Percentiles rank a stretch among this genome's conserved stretches.
Conservation (phyloP, 495 filamentous ascomycete genomes). For the Penicillium psychrofluorescens region DNA sequence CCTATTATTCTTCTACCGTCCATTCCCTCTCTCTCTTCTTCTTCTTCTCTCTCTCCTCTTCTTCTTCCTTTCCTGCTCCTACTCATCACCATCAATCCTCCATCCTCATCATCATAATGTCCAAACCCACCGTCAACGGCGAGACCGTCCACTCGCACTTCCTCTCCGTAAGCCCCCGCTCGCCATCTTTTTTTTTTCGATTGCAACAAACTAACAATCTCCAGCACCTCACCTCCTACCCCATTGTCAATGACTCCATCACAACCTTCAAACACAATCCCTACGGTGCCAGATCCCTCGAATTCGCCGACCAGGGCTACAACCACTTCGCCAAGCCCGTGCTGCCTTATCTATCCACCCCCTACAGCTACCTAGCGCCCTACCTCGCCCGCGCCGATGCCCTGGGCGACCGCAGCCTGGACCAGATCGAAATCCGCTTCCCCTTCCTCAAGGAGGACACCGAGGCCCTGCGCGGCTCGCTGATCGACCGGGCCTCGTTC, state of each 20-base stretch:
- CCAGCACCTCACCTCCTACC: slow-evolving; percentile 80
- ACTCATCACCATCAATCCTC: background rate
- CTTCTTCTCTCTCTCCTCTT: slow-evolving; percentile 1
- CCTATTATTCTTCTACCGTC: slow-evolving; percentile 2
- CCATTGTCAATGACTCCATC: slow-evolving; percentile 74
- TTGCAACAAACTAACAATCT: background rate
- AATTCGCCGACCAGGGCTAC: slow-evolving; percentile 63
- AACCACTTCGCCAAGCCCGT: slow-evolving; percentile 60
- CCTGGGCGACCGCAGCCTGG: slow-evolving; percentile 68
- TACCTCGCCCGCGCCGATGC: slow-evolving; percentile 77
- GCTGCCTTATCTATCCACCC: slow-evolving; percentile 67
- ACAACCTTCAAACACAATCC: slow-evolving; percentile 69
- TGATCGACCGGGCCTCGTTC: slow-evolving; percentile 55
- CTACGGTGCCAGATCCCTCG: slow-evolving; percentile 72
- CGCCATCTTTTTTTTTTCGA: background rate
- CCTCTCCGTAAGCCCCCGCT: slow-evolving; percentile 48
- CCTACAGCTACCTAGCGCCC: slow-evolving; percentile 70
- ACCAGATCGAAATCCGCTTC: slow-evolving; percentile 67
- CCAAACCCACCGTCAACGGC: slow-evolving; percentile 55
- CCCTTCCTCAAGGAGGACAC: slow-evolving; percentile 87
- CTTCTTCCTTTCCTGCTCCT: background rate
- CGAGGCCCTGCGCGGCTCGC: slow-evolving; percentile 60
- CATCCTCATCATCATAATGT: slow-evolving; percentile 22
- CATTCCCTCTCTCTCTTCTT: slow-evolving; percentile 6
- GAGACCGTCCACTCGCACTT: slow-evolving; percentile 59